Evolutionary conservation across 345 rosid genomes (phyloP).

Genomic region (Garcia nutans): DNA sequence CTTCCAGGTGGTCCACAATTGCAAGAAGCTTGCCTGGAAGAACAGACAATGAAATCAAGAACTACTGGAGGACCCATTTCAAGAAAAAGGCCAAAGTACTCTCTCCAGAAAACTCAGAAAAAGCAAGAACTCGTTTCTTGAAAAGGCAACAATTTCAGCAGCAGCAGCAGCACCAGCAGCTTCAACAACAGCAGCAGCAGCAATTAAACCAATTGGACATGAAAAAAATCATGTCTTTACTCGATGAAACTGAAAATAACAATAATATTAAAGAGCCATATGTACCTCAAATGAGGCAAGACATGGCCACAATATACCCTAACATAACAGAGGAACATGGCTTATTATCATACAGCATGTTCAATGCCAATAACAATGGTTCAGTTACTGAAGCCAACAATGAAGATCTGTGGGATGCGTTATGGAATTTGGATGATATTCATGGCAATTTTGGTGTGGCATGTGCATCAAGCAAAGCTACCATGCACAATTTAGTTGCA

Average conservation of each 20-base stretch:
- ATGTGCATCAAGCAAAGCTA: conserved; percentile 41
- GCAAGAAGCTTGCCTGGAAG: conserved; percentile 93
- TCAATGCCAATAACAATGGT: conserved; percentile 19
- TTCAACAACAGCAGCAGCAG: conserved; percentile 24
- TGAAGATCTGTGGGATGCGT: conserved; percentile 67
- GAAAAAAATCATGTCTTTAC: conserved; percentile 53
- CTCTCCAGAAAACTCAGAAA: conserved; percentile 44
- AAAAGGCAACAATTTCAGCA: conserved; percentile 75
- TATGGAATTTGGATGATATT: conserved; percentile 74
- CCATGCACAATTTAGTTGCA: conserved; percentile 40
- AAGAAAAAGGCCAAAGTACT: conserved; percentile 71
- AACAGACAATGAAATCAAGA: conserved; percentile 90
- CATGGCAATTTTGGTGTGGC: conserved; percentile 42
- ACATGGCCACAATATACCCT: conserved; percentile 24
- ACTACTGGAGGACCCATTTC: conserved; percentile 95
- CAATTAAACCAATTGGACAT: conserved; percentile 58
- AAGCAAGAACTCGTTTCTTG: conserved; percentile 53
- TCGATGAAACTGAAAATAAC: conserved; percentile 43
- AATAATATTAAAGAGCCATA: conserved; percentile 27
- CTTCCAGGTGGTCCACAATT: conserved; percentile 81
- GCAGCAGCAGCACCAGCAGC: conserved; percentile 42
- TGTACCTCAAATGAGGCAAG: conserved; percentile 47
- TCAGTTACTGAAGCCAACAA: conserved; percentile 29
- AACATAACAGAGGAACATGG: conserved; percentile 34
- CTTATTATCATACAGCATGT: conserved; percentile 16